Base-by-base conservation (phyloP, 2,329 filamentous ascomycete genomes). In the Acrodontium crateriforme region DNA sequence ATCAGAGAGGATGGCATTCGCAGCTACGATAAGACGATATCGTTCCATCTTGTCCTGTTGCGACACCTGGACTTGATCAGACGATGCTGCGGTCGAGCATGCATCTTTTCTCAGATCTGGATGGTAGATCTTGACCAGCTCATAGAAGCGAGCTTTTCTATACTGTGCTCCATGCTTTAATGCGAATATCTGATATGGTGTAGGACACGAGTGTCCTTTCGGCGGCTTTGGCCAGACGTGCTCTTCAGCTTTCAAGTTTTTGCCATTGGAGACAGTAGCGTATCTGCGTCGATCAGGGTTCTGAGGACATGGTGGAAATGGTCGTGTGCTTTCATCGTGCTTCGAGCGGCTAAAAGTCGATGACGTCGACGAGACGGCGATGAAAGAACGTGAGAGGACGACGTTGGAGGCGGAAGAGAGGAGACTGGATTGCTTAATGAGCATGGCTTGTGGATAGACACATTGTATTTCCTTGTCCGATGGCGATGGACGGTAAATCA, bases 51-150 rank as follows among this genome's bases (percentile, higher is more conserved):
- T 76, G 16, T 70, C 66, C 15, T 69, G 56, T 12, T 69, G 64
- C 0, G 80, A 62, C 9, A 79, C 50, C 6, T 54, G 52, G 40
- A 53, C 52, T 13, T 55, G 39, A 10, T 41, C 29, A 16, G 50
- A 61, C 50, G 35, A 60, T 54, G 34, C 58, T 53, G 46, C 45
- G 21, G 53, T 49, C 31, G 48, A 50, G n/a, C n/a, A n/a, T n/a
- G n/a, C n/a, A 37, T 54, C 62, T 34, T 69, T 71, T 15, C 13
- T 34, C 2, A 40, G 20, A 54, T 98, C 89, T 0, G 89, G 89
- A 49, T 98, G 89, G 59, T 98, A 98, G 25, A 91, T 64, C 60
- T 95, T 98, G 32, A 92, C 89, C 28, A 98, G 71, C 47, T 87
- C 70, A 55, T 91, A 89, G 65, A 84, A 98, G 34, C 73, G 73